Base-by-base conservation (phyloP, 208 protist species). In the Wallacemonas sp. region DNA sequence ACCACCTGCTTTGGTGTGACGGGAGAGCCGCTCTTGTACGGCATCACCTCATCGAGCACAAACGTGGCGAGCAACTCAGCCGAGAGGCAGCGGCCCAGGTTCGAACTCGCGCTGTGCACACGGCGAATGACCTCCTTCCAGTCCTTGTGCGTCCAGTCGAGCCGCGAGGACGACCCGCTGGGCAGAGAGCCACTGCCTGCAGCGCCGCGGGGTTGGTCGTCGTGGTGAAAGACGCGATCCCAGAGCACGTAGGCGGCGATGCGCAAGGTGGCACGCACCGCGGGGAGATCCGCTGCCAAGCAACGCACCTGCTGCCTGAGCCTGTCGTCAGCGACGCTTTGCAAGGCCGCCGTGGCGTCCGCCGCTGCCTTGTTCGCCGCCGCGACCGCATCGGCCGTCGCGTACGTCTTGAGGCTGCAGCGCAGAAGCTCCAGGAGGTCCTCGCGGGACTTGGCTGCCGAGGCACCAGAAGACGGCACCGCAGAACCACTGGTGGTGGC, bases 111-210 rank as follows among this genome's bases (percentile, higher is more conserved):
- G 30, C 81, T 49, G 47, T 80, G 78, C 17, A 92, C 82, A 5
- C 81, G 78, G n/a, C 80, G 81, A 11, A 89, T 61, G 1, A 71
- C 77, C 12, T 88, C 79, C 24, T 78, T 64, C 89, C 89, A 95
- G 16, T 52, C 58, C 32, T 41, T 58, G 26, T 38, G 4, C 5
- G 34, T 16, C 52, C 52, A 58, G 52, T 58, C 32, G 16, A 67
- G 54, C 72, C n/a, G n/a, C n/a, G n/a, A n/a, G n/a, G n/a, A n/a
- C n/a, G n/a, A n/a, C n/a, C n/a, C n/a, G n/a, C n/a, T n/a, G n/a
- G n/a, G n/a, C n/a, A n/a, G n/a, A n/a, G n/a, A n/a, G n/a, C n/a
- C n/a, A n/a, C n/a, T n/a, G n/a, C n/a, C n/a, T n/a, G n/a, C n/a
- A n/a, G n/a, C n/a, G n/a, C n/a, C n/a, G n/a, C n/a, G n/a, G 2